phyloP scores from a whole-genome alignment of 768 basidiomycete species.

The Gymnopilus dilepis region DNA sequence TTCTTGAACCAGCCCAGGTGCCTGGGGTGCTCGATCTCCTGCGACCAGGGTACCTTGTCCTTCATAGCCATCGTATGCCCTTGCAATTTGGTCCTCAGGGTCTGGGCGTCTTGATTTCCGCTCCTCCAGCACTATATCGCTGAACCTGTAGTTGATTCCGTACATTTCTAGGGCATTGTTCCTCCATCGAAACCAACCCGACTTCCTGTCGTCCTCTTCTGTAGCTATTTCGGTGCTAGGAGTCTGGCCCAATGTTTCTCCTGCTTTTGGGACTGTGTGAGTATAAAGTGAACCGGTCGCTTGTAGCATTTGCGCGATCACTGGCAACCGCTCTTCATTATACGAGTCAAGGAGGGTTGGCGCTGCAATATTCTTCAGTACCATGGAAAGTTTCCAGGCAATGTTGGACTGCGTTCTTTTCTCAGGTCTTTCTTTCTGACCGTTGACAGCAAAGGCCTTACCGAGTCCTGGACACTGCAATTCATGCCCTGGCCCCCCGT shows the following conservation, averaged over 20 bases:
- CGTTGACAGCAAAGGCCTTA: not conserved
- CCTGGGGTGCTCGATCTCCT: not conserved
- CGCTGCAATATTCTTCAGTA: not conserved
- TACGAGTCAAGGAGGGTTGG: no score
- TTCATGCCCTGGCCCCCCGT: not conserved
- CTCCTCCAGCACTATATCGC: slow-evolving; percentile 30
- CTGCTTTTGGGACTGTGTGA: not conserved
- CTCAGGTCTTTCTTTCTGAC: not conserved
- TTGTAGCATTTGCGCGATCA: not conserved
- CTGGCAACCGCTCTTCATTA: not conserved
- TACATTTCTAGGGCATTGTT: slow-evolving; percentile 27
- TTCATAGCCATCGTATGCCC: not conserved
- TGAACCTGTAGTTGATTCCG: slow-evolving; percentile 35
- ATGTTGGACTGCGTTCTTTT: not conserved
- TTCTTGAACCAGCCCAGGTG: not conserved
- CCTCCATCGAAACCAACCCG: slow-evolving; percentile 27
- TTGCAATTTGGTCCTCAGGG: not conserved
- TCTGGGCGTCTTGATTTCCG: not conserved
- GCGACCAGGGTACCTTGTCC: not conserved
- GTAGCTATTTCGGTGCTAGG: not conserved
- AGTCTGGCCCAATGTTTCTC: not conserved
- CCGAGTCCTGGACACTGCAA: not conserved
- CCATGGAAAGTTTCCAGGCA: not conserved
- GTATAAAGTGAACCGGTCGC: not conserved
- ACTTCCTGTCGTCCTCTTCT: slow-evolving; percentile 18